Evolutionary conservation across 495 filamentous ascomycete genomes (phyloP).

Genomic region (Letharia columbiana): DNA sequence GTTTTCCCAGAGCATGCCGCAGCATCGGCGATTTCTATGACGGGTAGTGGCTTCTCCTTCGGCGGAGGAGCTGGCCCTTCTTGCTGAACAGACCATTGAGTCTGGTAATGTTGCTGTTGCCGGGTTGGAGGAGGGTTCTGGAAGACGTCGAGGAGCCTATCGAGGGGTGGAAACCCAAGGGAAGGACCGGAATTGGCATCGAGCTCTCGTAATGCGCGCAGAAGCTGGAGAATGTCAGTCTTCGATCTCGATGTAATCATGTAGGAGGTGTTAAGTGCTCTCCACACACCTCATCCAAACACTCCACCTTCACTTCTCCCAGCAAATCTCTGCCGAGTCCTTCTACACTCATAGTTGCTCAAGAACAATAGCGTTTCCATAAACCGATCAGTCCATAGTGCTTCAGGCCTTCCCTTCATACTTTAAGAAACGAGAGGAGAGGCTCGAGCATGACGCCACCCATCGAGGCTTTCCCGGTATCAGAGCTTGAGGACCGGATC

Average conservation of each 20-base stretch:
- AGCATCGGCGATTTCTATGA: constrained; percentile 50
- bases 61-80: constrained; percentile 1
- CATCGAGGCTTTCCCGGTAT: constrained; percentile 46
- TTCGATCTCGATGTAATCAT: background rate
- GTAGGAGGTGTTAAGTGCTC: background rate
- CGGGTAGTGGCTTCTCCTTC: constrained; percentile 31
- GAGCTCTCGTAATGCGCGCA: constrained; percentile 39
- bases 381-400: background rate
- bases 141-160: constrained; percentile 42
- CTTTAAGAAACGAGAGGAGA: background rate
- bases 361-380: background rate
- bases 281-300: constrained; percentile 55
- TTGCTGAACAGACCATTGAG: constrained; percentile 9
- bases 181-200: constrained; percentile 11
- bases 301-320: constrained; percentile 53
- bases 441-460: constrained; percentile 50
- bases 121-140: constrained; percentile 24
- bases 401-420: background rate
- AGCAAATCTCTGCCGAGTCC: constrained; percentile 55
- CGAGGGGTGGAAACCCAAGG: constrained; percentile 41
- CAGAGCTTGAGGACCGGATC: constrained; percentile 41
- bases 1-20: constrained; percentile 52
- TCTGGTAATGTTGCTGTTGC: constrained; percentile 17
- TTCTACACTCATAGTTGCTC: constrained; percentile 33
- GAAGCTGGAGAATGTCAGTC: constrained; percentile 30